Conservation (phyloP, 305 asterid genomes). For the Fraxinus xanthoxyloides region DNA sequence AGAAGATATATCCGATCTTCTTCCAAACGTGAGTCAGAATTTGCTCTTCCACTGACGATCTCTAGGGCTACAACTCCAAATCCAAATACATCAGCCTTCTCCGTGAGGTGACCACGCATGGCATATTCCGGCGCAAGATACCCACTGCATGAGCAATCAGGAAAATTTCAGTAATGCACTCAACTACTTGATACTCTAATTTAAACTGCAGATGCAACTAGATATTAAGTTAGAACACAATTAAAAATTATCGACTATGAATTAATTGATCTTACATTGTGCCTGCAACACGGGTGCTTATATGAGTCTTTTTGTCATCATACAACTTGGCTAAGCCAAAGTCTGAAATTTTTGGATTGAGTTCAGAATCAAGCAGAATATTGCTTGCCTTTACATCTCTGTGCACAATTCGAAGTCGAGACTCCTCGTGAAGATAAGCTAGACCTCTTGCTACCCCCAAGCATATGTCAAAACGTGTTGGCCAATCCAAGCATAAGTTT, state of each 20-base stretch:
- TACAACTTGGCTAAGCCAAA: constrained; percentile 56
- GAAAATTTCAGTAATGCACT: neutral
- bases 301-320: constrained; percentile 51
- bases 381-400: constrained; percentile 57
- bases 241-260: neutral
- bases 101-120: constrained; percentile 48
- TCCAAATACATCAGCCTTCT: constrained; percentile 50
- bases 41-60: constrained; percentile 44
- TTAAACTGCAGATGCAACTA: neutral
- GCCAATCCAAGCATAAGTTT: constrained; percentile 38
- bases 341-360: constrained; percentile 55
- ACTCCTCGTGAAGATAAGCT: constrained; percentile 55
- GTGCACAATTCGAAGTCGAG: constrained; percentile 44
- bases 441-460: constrained; percentile 55
- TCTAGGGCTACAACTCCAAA: constrained; percentile 51
- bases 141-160: constrained; percentile 14
- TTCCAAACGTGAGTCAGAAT: constrained; percentile 37
- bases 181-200: neutral
- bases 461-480: constrained; percentile 45
- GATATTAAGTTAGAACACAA: neutral
- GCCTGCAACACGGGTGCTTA: constrained; percentile 52
- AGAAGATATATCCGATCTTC: constrained; percentile 48
- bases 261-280: constrained; percentile 35
- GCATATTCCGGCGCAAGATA: constrained; percentile 56
- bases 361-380: constrained; percentile 43